Percentiles rank a stretch among this genome's conserved stretches.
These are phyloP conservation scores for Bretziella fagacearum DNA, from an alignment of 2,329 filamentous ascomycete species.

Conservation along the genomic window DNA sequence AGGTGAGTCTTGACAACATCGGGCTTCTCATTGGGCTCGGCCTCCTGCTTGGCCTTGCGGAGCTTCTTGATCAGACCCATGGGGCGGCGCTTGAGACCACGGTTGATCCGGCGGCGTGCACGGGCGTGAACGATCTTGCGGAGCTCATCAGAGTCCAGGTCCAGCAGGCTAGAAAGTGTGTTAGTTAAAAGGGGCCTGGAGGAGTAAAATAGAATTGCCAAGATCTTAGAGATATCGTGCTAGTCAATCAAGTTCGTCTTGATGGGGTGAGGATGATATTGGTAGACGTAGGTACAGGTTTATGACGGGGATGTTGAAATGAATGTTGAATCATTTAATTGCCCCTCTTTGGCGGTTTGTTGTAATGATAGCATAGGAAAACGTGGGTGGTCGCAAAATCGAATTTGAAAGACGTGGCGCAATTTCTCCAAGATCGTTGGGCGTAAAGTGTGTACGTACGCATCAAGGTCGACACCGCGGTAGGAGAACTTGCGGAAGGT, in stretches of 20 bases:
- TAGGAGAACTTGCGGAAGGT: conserved; percentile 99
- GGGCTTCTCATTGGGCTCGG: conserved; percentile 99
- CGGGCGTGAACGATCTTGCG: conserved; percentile 98
- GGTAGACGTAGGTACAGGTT: too few relatives aligned
- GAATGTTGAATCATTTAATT: neutral
- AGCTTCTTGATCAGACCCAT: conserved; percentile 99
- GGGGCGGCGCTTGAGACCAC: conserved; percentile 97
- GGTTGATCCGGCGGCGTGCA: conserved; percentile 97
- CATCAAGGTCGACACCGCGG: conserved; percentile 97
- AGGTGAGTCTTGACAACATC: conserved; percentile 98
- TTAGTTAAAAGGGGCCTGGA: neutral
- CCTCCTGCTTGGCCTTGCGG: conserved; percentile 97
- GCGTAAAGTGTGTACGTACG: conserved; percentile 45
- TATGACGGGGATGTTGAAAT: neutral
- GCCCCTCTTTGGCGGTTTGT: neutral
- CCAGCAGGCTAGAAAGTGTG: conserved; percentile 61
- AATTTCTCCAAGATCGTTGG: neutral
- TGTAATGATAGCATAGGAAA: neutral
- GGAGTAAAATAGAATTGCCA: too few relatives aligned
- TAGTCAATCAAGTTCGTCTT: too few relatives aligned
- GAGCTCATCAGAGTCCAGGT: conserved; percentile 96
- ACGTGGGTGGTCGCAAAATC: neutral
- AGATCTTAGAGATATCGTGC: too few relatives aligned
- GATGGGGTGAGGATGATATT: too few relatives aligned
- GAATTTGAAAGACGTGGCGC: neutral